Conservation (phyloP, 331 rosid species). For the Pyracantha coccinea region DNA sequence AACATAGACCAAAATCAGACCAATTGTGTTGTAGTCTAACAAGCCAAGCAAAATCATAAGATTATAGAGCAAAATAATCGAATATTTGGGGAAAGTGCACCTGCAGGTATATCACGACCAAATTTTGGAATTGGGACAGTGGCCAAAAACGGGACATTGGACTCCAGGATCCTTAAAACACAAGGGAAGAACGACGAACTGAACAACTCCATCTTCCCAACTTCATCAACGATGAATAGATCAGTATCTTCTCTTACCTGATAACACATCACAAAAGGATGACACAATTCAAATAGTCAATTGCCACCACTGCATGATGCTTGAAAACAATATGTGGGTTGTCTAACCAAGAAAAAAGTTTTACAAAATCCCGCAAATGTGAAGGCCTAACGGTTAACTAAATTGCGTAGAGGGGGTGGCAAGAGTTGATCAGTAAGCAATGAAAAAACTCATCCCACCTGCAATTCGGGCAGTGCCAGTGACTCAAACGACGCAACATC, state of each 20-base stretch:
- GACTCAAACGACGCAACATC: constrained; percentile 73
- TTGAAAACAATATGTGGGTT: too few relatives aligned
- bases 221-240: constrained; percentile 77
- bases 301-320: too few relatives aligned
- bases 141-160: constrained; percentile 69
- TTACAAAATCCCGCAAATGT: neutral
- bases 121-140: constrained; percentile 72
- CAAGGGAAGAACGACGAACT: constrained; percentile 85
- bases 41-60: neutral
- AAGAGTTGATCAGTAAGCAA: neutral
- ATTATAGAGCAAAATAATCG: neutral
- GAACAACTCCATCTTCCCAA: constrained; percentile 87
- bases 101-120: constrained; percentile 80
- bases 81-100: constrained; percentile 18
- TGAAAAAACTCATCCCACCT: constrained; percentile 40
- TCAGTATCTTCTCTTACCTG: constrained; percentile 72
- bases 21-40: neutral
- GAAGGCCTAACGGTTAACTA: neutral
- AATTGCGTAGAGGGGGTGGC: neutral
- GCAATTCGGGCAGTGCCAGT: constrained; percentile 66
- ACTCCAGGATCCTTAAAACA: constrained; percentile 60
- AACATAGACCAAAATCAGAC: too few relatives aligned
- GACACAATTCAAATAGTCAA: too few relatives aligned
- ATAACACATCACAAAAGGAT: neutral
- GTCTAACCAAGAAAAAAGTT: too few relatives aligned